A percentile compares a stretch with the other conserved stretches of the same genome.
These are phyloP conservation scores for Pleurotus ostreatus DNA, from an alignment of 768 basidiomycete genomes.

Conservation along the genomic window DNA sequence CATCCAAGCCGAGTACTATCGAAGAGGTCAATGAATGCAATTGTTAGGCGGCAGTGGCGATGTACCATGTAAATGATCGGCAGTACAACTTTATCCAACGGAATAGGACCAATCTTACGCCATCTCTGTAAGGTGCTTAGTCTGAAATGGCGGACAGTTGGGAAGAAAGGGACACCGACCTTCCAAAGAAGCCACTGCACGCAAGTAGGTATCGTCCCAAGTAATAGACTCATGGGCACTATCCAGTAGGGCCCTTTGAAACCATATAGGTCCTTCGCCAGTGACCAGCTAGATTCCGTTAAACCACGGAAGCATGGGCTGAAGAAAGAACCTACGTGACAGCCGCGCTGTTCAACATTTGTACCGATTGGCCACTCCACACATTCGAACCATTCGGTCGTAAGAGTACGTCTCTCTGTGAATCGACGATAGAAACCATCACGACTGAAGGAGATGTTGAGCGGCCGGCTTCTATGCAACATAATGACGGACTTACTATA, in stretches of 20 bases:
- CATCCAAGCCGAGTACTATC: slow-evolving; percentile 38
- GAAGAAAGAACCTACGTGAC: slow-evolving; percentile 29
- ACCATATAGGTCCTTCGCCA: slow-evolving; percentile 55
- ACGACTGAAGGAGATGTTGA: slow-evolving; percentile 33
- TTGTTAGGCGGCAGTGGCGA: not conserved
- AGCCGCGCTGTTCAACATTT: slow-evolving; percentile 52
- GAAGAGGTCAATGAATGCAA: not conserved
- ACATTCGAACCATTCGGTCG: slow-evolving; percentile 53
- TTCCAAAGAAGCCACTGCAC: slow-evolving; percentile 52
- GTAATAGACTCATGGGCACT: slow-evolving; percentile 47
- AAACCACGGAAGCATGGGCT: slow-evolving; percentile 31
- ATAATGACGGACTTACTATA: slow-evolving; percentile 24
- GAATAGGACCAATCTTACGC: slow-evolving; percentile 49
- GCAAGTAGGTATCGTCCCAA: slow-evolving; percentile 49
- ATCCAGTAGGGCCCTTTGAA: slow-evolving; percentile 51
- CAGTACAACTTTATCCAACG: slow-evolving; percentile 45
- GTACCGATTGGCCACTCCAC: slow-evolving; percentile 39
- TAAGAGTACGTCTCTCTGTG: slow-evolving; percentile 51
- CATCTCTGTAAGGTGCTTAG: slow-evolving; percentile 33
- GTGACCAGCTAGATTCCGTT: slow-evolving; percentile 55
- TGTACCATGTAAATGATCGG: slow-evolving; percentile 54
- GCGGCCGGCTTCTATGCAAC: too few relatives aligned
- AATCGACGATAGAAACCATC: slow-evolving; percentile 49
- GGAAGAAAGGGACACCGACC: slow-evolving; percentile 22
- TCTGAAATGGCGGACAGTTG: not conserved